Conservation (phyloP, 2,329 filamentous ascomycete genomes). For the Tolypocladium album region DNA sequence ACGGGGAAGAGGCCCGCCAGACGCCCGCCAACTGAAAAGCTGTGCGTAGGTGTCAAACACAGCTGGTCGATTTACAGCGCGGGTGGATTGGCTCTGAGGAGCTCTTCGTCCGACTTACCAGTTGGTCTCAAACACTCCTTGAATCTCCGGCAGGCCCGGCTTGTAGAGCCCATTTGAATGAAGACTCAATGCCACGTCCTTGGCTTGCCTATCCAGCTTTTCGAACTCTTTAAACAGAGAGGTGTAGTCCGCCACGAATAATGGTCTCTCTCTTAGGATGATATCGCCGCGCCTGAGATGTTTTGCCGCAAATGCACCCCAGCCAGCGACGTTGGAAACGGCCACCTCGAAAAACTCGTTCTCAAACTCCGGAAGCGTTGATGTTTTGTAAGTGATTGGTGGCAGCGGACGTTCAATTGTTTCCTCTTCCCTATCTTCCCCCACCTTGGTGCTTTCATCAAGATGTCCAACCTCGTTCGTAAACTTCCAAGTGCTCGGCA, state of each 20-base stretch:
- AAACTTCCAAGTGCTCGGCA: neutral
- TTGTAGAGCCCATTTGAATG: constrained; percentile 20
- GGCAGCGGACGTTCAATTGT: neutral
- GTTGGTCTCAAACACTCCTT: constrained; percentile 34
- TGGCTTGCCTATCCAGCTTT: constrained; percentile 18
- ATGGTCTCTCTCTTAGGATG: constrained; percentile 33
- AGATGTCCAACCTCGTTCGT: neutral
- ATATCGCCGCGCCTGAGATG: constrained; percentile 25
- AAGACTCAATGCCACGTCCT: constrained; percentile 24
- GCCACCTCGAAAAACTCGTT: constrained; percentile 31
- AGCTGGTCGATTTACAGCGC: neutral
- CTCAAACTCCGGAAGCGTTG: constrained; percentile 12
- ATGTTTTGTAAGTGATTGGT: neutral
- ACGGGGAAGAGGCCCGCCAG: constrained; percentile 35
- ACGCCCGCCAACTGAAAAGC: constrained; percentile 14
- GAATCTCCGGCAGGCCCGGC: constrained; percentile 15
- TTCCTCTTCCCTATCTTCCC: neutral
- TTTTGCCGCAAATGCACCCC: constrained; percentile 33
- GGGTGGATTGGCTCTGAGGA: neutral
- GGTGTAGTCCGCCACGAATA: constrained; percentile 21
- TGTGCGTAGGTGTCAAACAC: constrained; percentile 1
- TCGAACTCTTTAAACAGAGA: constrained; percentile 24
- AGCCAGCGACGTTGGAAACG: constrained; percentile 29
- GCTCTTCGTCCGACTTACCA: constrained; percentile 23
- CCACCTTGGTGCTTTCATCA: too few relatives aligned